A percentile compares a stretch with the other conserved stretches of the same genome.
phyloP scores from a whole-genome alignment of 2,329 filamentous ascomycete genomes.

The Metarhizium humberi region DNA sequence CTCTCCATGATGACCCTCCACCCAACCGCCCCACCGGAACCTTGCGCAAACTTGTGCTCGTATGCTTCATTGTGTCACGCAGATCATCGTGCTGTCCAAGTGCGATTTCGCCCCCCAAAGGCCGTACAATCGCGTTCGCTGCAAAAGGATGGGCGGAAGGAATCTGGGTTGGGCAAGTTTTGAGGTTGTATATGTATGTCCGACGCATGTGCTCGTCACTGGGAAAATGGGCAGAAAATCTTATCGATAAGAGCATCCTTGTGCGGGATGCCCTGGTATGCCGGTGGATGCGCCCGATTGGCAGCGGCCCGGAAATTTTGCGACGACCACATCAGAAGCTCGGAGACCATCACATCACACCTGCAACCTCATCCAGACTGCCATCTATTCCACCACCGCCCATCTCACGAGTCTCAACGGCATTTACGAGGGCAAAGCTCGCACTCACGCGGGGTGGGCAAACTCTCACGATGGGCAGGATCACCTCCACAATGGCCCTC shows the following conservation, averaged over 20 bases:
- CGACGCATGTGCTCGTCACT: background rate
- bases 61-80: slow-evolving; percentile 10
- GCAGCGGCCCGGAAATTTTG: slow-evolving; percentile 14
- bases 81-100: slow-evolving; percentile 6
- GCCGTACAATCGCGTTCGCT: background rate
- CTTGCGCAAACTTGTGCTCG: slow-evolving; percentile 11
- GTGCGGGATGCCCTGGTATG: background rate
- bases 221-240: background rate
- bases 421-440: background rate
- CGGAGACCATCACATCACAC: background rate
- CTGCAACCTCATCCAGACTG: background rate
- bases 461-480: slow-evolving; percentile 17
- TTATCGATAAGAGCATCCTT: slow-evolving; percentile 7
- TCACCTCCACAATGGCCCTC: slow-evolving; percentile 17
- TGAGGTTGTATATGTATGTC: background rate
- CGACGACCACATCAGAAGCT: slow-evolving; percentile 6
- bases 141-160: background rate
- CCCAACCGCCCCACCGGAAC: slow-evolving; percentile 4
- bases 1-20: background rate
- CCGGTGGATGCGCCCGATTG: background rate
- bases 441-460: background rate
- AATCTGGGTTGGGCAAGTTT: background rate
- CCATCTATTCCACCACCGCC: background rate
- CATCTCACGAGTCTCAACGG: background rate
- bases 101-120: background rate